These are phyloP conservation scores for Zygotorulaspora chibaensis DNA, from an alignment of 805 yeast genomes.

Conservation along the genomic window DNA sequence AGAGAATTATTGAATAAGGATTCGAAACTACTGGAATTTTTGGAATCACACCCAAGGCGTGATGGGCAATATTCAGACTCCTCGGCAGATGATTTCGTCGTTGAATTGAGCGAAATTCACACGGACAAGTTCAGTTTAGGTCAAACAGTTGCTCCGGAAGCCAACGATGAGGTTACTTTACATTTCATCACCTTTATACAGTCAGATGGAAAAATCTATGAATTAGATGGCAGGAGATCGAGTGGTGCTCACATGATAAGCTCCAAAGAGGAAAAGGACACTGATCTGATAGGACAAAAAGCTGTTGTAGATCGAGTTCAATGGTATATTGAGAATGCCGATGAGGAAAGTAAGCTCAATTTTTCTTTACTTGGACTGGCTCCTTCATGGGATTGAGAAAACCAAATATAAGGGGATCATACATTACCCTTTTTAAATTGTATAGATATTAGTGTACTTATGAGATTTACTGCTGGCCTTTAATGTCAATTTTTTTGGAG, in stretches of 20 bases:
- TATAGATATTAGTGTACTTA: background rate
- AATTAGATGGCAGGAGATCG: constrained; percentile 79
- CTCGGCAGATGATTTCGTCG: constrained; percentile 33
- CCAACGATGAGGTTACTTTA: constrained; percentile 49
- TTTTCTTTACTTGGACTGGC: constrained; percentile 78
- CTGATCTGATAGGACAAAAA: constrained; percentile 52
- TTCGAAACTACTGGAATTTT: constrained; percentile 21
- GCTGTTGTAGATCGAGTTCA: constrained; percentile 52
- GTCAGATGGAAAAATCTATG: constrained; percentile 58
- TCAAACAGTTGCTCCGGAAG: constrained; percentile 63
- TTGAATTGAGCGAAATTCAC: constrained; percentile 21
- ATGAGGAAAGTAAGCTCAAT: constrained; percentile 52
- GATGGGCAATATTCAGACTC: constrained; percentile 46
- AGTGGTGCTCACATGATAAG: constrained; percentile 61
- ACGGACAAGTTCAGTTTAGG: constrained; percentile 40
- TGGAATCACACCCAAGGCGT: constrained; percentile 13
- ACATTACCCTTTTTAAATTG: background rate
- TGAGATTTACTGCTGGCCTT: constrained; percentile 58
- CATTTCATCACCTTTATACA: constrained; percentile 78
- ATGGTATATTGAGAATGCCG: constrained; percentile 61
- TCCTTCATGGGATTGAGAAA: constrained; percentile 43
- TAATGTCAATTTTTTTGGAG: constrained; percentile 70
- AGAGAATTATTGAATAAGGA: constrained; percentile 23
- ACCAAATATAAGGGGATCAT: background rate
- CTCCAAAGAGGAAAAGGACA: constrained; percentile 27